These are phyloP conservation scores for Aspergillus novoparasiticus DNA, from an alignment of 2,329 filamentous ascomycete species.

Conservation along the genomic window DNA sequence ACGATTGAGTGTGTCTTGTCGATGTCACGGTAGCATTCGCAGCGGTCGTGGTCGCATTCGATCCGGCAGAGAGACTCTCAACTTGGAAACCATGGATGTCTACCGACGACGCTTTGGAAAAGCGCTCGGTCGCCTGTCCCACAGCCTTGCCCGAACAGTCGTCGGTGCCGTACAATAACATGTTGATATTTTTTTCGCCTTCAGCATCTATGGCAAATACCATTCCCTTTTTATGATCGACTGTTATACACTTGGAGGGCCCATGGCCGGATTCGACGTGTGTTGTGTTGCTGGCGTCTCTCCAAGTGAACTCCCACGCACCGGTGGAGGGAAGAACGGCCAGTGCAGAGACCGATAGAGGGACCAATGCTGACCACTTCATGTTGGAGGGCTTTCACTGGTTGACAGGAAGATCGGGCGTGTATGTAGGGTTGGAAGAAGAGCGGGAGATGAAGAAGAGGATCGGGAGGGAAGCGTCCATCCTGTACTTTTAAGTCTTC, in stretches of 20 bases:
- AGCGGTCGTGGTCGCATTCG: background rate
- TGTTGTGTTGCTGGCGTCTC: conserved; percentile 1
- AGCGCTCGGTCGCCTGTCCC: conserved; percentile 11
- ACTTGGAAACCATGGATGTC: conserved; percentile 14
- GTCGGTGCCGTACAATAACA: conserved; percentile 13
- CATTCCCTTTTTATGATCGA: conserved; percentile 14
- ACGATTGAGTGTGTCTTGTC: background rate
- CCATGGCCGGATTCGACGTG: conserved; percentile 11
- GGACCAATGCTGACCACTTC: conserved; percentile 3
- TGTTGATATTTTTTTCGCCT: conserved; percentile 16
- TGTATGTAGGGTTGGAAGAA: background rate
- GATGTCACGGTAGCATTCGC: background rate
- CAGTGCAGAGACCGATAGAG: conserved; percentile 3
- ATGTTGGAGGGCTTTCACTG: background rate
- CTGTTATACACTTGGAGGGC: conserved; percentile 12
- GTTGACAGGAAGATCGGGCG: background rate
- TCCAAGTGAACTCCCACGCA: conserved; percentile 19
- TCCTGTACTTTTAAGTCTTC: background rate
- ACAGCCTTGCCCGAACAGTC: conserved; percentile 11
- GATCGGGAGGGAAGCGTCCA: background rate
- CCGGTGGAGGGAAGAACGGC: conserved; percentile 9
- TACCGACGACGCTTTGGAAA: conserved; percentile 8
- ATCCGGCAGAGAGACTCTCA: background rate
- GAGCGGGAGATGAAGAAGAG: background rate
- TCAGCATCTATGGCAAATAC: conserved; percentile 4